Conservation (phyloP, 441 rosid genomes). For the Erodium moschatum region DNA sequence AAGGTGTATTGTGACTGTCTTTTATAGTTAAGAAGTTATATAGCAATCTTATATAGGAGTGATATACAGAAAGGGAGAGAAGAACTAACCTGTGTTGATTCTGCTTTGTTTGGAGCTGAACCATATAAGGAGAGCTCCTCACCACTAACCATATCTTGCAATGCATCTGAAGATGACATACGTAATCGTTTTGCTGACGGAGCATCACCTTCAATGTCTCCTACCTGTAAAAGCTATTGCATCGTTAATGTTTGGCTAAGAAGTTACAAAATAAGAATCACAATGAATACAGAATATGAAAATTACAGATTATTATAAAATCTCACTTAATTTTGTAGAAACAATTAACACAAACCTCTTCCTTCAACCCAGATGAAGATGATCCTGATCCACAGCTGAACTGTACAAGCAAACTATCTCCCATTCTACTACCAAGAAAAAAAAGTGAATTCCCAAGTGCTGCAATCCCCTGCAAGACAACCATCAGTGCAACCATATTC, state of each 20-base stretch:
- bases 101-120: conserved; percentile 63
- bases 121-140: conserved; percentile 92
- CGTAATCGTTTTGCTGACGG: conserved; percentile 75
- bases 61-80: conserved; percentile 5
- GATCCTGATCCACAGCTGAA: conserved; percentile 63
- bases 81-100: conserved; percentile 73
- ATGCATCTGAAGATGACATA: conserved; percentile 68
- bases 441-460: conserved; percentile 73
- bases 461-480: conserved; percentile 64
- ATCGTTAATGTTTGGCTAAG: conserved; percentile 8
- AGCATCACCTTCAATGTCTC: conserved; percentile 82
- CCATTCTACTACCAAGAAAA: conserved; percentile 89
- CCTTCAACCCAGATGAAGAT: conserved; percentile 61
- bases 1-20: background rate
- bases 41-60: background rate
- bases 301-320: background rate
- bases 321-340: conserved; percentile 10
- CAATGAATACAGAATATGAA: background rate
- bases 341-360: conserved; percentile 49
- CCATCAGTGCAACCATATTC: conserved; percentile 20
- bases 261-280: conserved; percentile 7
- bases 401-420: conserved; percentile 97
- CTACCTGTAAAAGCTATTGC: conserved; percentile 43
- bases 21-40: background rate
- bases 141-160: conserved; percentile 78